Evolutionary conservation across 305 asterid genomes (phyloP), one percentile per base, ranked within the genome.

Genomic region (Coffea humblotiana): DNA sequence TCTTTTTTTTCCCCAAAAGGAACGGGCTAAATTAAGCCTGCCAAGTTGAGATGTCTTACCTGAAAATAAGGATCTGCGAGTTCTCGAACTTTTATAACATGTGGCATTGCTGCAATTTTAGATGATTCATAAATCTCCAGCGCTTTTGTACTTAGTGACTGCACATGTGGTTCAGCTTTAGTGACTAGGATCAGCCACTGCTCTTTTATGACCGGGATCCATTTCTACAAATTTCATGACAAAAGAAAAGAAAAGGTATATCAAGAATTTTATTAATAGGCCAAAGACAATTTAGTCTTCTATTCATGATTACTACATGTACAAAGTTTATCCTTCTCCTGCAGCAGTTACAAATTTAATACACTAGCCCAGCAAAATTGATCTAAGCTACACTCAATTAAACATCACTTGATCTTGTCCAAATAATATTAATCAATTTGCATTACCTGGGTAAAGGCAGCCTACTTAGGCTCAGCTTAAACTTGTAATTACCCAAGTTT

Each of bases 141-240:
- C 70, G 92, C 81, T 84, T 89, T 94, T 63, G 87, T 58, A 78
- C 84, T 88, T 68, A 96, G 81, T 43, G 85, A 77, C 80, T 91
- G 90, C 76, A 87, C 86, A 61, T 88, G 97, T 21, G 99, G 98
- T 84, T 91, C 91, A 77, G 88, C 87, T 63, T 87, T 86, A 71
- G 93, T 87, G 69, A 80, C 83, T 81, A 89, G 77, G 81, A 89
- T 88, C 71, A 89, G 84, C 98, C 97, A 94, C 81, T 90, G 93
- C 77, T 92, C 97, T 88, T 88, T 90, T 63, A 90, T 82, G 73
- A 91, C 92, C 27, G 97, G 99, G 71, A 92, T 81, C 94, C 85
- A 92, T 90, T 91, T 91, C 99, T 95, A 80, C 88, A 85, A 75
- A 79, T 61, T 77, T 74, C 52, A 78, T 40, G 75, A 81, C 47